Percentiles rank a stretch among this genome's conserved stretches.
phyloP scores from a whole-genome alignment of 352 stramenopile species.

The Phytophthora kernoviae region DNA sequence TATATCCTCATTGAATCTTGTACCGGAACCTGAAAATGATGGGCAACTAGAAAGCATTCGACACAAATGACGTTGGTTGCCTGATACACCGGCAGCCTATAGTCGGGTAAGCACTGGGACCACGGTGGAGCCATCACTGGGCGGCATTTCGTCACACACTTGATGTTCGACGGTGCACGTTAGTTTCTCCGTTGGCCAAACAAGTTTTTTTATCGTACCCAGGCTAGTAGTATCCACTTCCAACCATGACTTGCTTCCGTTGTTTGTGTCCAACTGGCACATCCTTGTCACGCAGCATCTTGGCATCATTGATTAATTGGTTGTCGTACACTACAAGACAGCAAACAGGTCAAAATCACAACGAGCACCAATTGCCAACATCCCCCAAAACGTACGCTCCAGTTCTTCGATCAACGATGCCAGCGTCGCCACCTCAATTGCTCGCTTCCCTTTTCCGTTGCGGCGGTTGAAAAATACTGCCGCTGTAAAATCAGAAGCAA shows the following conservation, averaged over 20 bases:
- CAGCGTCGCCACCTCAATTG: conserved; percentile 54
- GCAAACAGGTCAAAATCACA: background rate
- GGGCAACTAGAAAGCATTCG: too few relatives aligned
- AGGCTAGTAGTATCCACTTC: too few relatives aligned
- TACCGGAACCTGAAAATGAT: too few relatives aligned
- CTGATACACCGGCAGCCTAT: too few relatives aligned
- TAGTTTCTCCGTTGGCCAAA: too few relatives aligned
- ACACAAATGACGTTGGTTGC: too few relatives aligned
- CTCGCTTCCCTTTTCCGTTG: conserved; percentile 51
- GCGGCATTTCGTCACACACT: too few relatives aligned
- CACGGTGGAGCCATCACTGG: too few relatives aligned
- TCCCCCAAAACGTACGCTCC: conserved; percentile 21
- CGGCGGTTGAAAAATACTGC: conserved; percentile 46
- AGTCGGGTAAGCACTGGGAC: too few relatives aligned
- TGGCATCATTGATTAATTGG: conserved; percentile 4
- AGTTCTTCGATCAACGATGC: conserved; percentile 32
- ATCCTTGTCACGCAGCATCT: background rate
- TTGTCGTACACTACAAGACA: conserved; percentile 12
- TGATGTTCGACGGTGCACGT: too few relatives aligned
- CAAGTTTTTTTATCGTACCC: too few relatives aligned
- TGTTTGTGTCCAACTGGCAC: conserved; percentile 2
- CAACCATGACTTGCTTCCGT: conserved; percentile 1
- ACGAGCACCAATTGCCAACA: background rate
- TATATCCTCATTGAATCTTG: too few relatives aligned
- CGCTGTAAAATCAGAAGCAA: background rate